These are phyloP conservation scores for Aureobasidium sp. DNA, from an alignment of 2,329 filamentous ascomycete species.

Conservation along the genomic window DNA sequence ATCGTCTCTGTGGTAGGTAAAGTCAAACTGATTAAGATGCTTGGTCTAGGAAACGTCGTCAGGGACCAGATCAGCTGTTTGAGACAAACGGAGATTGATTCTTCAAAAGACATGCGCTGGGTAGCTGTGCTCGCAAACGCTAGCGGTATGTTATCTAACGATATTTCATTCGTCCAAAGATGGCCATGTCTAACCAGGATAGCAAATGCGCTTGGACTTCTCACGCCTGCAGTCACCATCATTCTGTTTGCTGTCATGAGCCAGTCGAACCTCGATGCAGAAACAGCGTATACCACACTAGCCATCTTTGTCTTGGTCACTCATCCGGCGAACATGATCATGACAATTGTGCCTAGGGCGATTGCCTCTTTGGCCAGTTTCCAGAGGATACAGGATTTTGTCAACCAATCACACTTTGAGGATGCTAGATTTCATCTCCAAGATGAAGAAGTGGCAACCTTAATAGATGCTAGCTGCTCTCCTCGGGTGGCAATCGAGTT, in stretches of 20 bases:
- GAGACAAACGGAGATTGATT: not conserved
- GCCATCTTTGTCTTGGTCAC: constrained; percentile 12
- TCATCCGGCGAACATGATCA: constrained; percentile 15
- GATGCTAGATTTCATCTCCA: constrained; percentile 19
- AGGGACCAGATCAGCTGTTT: not conserved
- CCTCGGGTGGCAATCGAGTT: not conserved
- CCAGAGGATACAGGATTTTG: constrained; percentile 40
- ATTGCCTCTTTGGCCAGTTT: constrained; percentile 33
- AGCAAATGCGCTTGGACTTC: constrained; percentile 17
- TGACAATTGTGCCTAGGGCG: constrained; percentile 11
- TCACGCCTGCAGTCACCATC: constrained; percentile 16
- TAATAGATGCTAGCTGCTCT: not conserved
- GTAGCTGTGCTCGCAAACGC: constrained; percentile 15
- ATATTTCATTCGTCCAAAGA: not conserved
- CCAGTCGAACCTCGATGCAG: not conserved
- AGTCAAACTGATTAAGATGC: constrained; percentile 15
- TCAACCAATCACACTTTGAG: constrained; percentile 19
- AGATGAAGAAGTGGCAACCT: constrained; percentile 21
- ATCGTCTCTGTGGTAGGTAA: constrained; percentile 3
- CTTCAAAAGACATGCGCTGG: constrained; percentile 13
- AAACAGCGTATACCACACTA: constrained; percentile 11
- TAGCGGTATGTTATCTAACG: not conserved
- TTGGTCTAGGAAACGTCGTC: not conserved
- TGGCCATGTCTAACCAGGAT: not conserved
- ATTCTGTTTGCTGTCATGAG: constrained; percentile 4